A percentile compares a stretch with the other conserved stretches of the same genome.
Evolutionary conservation across 352 stramenopile species (phyloP).

Genomic region (Phytophthora lateralis): DNA sequence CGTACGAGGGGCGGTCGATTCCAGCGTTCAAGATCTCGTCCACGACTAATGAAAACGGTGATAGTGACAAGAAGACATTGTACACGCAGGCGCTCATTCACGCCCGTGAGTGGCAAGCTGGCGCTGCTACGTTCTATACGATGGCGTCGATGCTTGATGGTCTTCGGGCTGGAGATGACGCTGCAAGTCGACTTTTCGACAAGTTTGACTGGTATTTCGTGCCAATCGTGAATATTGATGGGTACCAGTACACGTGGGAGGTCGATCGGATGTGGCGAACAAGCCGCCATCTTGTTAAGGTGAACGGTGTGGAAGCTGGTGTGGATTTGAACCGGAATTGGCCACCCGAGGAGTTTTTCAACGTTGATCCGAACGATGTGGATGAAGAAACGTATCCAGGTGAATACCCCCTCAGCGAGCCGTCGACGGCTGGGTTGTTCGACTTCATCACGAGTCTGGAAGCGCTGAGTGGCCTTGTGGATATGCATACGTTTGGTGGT

Average conservation of each 20-base stretch:
- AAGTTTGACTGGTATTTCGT: conserved; percentile 82
- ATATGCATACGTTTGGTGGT: conserved; percentile 69
- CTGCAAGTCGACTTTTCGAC: conserved; percentile 34
- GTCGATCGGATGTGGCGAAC: conserved; percentile 69
- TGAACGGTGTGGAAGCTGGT: conserved; percentile 41
- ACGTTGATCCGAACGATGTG: conserved; percentile 43
- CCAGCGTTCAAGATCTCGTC: conserved; percentile 70
- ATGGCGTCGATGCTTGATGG: conserved; percentile 50
- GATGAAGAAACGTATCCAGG: conserved; percentile 67
- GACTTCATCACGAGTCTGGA: conserved; percentile 59
- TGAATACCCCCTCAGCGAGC: conserved; percentile 60
- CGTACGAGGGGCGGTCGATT: conserved; percentile 59
- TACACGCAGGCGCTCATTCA: conserved; percentile 77
- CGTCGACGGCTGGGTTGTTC: conserved; percentile 49
- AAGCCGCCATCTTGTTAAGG: conserved; percentile 48
- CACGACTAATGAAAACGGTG: background rate
- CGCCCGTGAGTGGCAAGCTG: conserved; percentile 58
- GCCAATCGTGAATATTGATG: conserved; percentile 80
- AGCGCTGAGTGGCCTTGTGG: conserved; percentile 52
- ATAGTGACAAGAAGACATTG: conserved; percentile 38
- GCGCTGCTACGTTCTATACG: conserved; percentile 50
- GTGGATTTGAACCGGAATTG: conserved; percentile 85
- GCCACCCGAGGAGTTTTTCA: conserved; percentile 62
- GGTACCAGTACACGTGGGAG: conserved; percentile 78
- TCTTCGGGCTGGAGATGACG: conserved; percentile 32